These are phyloP conservation scores for Schwanniomyces polymorphus DNA, from an alignment of 805 yeast genomes.

Conservation along the genomic window DNA sequence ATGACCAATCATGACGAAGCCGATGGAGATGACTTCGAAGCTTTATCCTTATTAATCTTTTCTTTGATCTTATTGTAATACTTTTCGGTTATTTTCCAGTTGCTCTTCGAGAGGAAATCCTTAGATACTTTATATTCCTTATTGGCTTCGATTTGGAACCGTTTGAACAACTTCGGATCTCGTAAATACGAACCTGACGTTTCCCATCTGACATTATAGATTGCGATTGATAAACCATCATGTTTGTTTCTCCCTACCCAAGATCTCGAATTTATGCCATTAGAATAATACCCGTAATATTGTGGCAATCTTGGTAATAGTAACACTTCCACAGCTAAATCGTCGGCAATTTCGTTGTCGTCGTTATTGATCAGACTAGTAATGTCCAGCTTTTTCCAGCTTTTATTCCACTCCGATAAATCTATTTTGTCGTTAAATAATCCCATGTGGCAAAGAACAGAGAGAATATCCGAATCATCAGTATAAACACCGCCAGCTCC, in stretches of 20 bases:
- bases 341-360: conserved; percentile 35
- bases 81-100: conserved; percentile 34
- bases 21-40: background rate
- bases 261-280: conserved; percentile 71
- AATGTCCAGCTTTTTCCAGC: conserved; percentile 27
- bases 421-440: conserved; percentile 42
- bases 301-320: conserved; percentile 67
- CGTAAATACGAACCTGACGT: conserved; percentile 23
- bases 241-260: conserved; percentile 63
- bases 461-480: conserved; percentile 85
- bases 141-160: conserved; percentile 23
- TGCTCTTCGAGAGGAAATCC: conserved; percentile 16
- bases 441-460: conserved; percentile 76
- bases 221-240: conserved; percentile 74
- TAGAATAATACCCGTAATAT: conserved; percentile 65
- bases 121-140: conserved; percentile 19
- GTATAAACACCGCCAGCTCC: conserved; percentile 77
- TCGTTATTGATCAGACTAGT: conserved; percentile 19
- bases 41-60: conserved; percentile 12
- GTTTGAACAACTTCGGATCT: conserved; percentile 29
- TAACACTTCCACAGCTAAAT: conserved; percentile 56
- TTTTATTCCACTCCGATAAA: conserved; percentile 30
- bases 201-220: conserved; percentile 57
- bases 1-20: background rate
- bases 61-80: conserved; percentile 26